phyloP scores from a whole-genome alignment of 1,139 yeast genomes.

The Hyphopichia wangnamkhiaoensis region DNA sequence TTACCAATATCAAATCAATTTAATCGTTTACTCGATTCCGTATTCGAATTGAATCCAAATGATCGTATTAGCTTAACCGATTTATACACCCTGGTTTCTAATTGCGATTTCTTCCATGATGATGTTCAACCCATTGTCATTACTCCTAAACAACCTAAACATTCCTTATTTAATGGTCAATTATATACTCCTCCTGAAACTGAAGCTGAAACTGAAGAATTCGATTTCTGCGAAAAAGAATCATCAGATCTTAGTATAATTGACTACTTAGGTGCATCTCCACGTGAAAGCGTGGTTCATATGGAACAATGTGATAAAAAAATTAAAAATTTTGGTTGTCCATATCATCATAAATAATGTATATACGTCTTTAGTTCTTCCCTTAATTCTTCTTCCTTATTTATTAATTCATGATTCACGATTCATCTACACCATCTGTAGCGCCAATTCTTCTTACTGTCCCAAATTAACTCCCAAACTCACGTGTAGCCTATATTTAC shows the following conservation, averaged over 20 bases:
- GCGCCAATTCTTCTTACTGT: too few species aligned
- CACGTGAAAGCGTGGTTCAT: conserved; percentile 1
- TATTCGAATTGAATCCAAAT: conserved; percentile 64
- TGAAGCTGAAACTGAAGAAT: conserved; percentile 3
- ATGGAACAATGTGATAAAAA: conserved; percentile 3
- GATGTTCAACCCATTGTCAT: conserved; percentile 3
- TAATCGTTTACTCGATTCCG: conserved; percentile 51
- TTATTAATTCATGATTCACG: neutral
- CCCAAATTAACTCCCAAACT: too few species aligned
- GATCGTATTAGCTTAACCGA: conserved; percentile 56
- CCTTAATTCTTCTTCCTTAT: neutral
- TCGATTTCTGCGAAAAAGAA: neutral
- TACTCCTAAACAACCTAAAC: neutral
- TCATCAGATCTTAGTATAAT: neutral
- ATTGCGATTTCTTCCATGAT: conserved; percentile 43
- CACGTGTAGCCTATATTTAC: too few species aligned
- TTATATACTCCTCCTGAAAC: conserved; percentile 20
- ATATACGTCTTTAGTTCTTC: neutral
- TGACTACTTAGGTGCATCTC: conserved; percentile 1
- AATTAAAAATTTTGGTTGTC: conserved; percentile 1
- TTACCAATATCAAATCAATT: conserved; percentile 68
- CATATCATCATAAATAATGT: neutral
- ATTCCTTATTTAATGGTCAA: conserved; percentile 14
- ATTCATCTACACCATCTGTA: too few species aligned
- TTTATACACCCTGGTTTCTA: conserved; percentile 42